Percentiles rank a stretch among this genome's conserved stretches.
These are phyloP conservation scores for Candolleomyces eurysporus DNA, from an alignment of 768 basidiomycete species.

Conservation along the genomic window DNA sequence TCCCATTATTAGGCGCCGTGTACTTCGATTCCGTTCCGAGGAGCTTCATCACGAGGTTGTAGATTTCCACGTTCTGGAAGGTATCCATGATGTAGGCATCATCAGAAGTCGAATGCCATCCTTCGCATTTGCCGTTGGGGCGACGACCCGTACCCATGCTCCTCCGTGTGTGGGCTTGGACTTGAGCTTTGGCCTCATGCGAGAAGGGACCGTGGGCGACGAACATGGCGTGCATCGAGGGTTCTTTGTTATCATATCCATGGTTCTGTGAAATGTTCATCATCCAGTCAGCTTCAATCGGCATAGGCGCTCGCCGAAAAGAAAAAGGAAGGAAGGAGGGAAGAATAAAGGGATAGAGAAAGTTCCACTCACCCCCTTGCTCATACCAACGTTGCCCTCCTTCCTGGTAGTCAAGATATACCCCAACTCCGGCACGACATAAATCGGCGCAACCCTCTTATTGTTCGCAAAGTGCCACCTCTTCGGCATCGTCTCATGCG, in stretches of 20 bases:
- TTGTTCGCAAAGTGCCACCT: slow-evolving; percentile 73
- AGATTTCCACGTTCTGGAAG: slow-evolving; percentile 86
- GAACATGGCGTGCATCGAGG: slow-evolving; percentile 86
- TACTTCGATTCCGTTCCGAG: slow-evolving; percentile 41
- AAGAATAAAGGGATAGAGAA: too few relatives aligned
- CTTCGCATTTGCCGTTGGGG: slow-evolving; percentile 28
- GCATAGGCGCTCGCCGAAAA: not conserved
- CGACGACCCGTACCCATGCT: slow-evolving; percentile 11
- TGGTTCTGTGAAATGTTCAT: slow-evolving; percentile 57
- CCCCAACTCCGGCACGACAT: slow-evolving; percentile 77
- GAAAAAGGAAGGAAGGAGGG: too few relatives aligned
- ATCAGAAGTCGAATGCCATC: slow-evolving; percentile 67
- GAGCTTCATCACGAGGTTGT: slow-evolving; percentile 76
- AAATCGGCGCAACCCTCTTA: slow-evolving; percentile 85
- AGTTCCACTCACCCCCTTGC: slow-evolving; percentile 62
- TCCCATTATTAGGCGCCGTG: slow-evolving; percentile 72
- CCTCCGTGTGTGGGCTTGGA: slow-evolving; percentile 30
- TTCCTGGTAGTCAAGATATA: slow-evolving; percentile 72
- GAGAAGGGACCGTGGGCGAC: slow-evolving; percentile 92
- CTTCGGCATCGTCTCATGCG: slow-evolving; percentile 76
- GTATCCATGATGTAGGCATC: slow-evolving; percentile 73
- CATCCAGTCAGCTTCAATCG: not conserved
- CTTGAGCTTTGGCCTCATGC: slow-evolving; percentile 55
- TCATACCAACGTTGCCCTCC: slow-evolving; percentile 60
- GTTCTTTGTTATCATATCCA: slow-evolving; percentile 81